Conservation (phyloP, 2,329 filamentous ascomycete species). For the Fusarium graminum region DNA sequence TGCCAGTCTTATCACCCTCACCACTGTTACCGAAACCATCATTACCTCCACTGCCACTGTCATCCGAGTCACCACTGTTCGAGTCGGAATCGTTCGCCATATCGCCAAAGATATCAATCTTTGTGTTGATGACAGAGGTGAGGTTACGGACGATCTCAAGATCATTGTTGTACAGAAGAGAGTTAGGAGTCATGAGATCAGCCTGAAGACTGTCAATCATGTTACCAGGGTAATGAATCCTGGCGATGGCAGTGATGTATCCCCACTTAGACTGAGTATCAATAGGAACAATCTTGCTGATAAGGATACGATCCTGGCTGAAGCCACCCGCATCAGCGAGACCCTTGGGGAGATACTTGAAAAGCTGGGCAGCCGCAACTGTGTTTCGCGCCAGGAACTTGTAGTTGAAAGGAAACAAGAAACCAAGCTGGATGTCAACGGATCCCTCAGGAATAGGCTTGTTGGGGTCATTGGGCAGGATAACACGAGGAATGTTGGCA, state of each 20-base stretch:
- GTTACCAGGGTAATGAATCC: conserved; percentile 77
- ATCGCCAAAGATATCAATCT: conserved; percentile 66
- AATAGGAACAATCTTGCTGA: conserved; percentile 80
- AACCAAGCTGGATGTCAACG: conserved; percentile 85
- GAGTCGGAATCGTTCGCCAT: conserved; percentile 55
- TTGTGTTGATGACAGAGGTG: conserved; percentile 85
- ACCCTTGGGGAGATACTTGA: conserved; percentile 79
- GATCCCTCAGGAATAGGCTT: conserved; percentile 70
- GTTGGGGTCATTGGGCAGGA: conserved; percentile 75
- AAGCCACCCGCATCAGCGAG: conserved; percentile 75
- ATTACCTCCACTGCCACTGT: conserved; percentile 55
- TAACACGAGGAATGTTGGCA: conserved; percentile 77
- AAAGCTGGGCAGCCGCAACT: conserved; percentile 85
- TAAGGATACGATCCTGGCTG: conserved; percentile 66
- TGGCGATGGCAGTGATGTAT: conserved; percentile 83
- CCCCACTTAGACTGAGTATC: conserved; percentile 77
- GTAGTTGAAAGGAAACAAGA: conserved; percentile 85
- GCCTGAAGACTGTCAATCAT: conserved; percentile 76
- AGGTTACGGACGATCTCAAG: conserved; percentile 76
- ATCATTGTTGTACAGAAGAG: conserved; percentile 79
- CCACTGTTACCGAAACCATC: conserved; percentile 60
- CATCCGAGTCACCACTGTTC: conserved; percentile 48
- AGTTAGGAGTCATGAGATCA: conserved; percentile 78
- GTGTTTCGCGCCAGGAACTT: conserved; percentile 79
- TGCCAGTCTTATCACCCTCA: conserved; percentile 66